These are phyloP conservation scores for Paramyrothecium roridum DNA, from an alignment of 2,329 filamentous ascomycete species.

Conservation along the genomic window DNA sequence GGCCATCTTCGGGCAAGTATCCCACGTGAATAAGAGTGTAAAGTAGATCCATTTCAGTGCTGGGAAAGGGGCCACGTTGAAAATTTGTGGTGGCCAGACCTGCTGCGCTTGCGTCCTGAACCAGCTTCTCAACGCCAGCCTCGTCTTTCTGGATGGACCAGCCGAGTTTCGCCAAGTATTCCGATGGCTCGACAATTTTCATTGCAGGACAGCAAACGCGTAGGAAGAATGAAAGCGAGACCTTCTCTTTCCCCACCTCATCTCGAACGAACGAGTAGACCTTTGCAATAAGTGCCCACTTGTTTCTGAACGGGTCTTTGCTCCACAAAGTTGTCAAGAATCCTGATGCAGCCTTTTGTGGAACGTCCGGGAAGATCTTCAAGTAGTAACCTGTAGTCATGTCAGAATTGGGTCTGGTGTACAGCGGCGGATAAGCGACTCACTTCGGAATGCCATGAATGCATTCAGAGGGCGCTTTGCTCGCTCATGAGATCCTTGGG, in stretches of 20 bases:
- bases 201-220: constrained; percentile 40
- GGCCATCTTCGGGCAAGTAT: constrained; percentile 18
- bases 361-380: constrained; percentile 37
- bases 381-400: constrained; percentile 41
- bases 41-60: constrained; percentile 24
- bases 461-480: constrained; percentile 25
- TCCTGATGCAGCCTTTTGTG: constrained; percentile 51
- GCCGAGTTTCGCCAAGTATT: constrained; percentile 43
- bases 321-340: constrained; percentile 47
- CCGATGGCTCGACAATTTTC: constrained; percentile 38
- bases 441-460: constrained; percentile 30
- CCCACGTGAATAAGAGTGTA: constrained; percentile 15
- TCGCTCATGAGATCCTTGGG: constrained; percentile 3
- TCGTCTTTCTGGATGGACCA: constrained; percentile 36
- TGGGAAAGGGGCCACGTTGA: constrained; percentile 11
- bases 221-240: constrained; percentile 36
- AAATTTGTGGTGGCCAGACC: not conserved
- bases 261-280: constrained; percentile 53
- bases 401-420: constrained; percentile 2
- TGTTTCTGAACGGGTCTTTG: constrained; percentile 44
- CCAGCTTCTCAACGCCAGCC: constrained; percentile 12
- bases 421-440: not conserved
- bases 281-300: constrained; percentile 51
- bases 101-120: constrained; percentile 8
- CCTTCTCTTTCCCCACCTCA: constrained; percentile 35